Evolutionary conservation across 108 stramenopile species (phyloP), one percentile per base, ranked within the genome.

Genomic region (Mediolabrus comicus): DNA sequence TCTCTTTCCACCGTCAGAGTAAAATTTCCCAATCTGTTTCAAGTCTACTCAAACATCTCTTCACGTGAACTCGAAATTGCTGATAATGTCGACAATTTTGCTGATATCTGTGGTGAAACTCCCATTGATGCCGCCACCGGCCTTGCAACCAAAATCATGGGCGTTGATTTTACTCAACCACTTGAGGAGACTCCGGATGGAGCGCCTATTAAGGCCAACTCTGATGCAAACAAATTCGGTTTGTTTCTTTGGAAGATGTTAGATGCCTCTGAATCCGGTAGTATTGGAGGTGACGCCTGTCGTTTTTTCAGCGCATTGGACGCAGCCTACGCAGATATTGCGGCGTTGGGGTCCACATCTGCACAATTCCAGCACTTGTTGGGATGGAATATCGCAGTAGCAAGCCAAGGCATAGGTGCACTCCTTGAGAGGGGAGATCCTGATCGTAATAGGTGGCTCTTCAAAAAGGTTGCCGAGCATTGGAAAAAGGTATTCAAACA

Each of bases 281-380:
- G 43, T 31, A 27, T 51, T 19, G 70, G 70, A 24, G 70, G 60
- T 29, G 70, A 71, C 27, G 70, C 70, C 0, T 61, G 70, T 29
- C 70, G 70, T n/a, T 24, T 52, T 16, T 62, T 61, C 49, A 60
- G 62, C 30, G 46, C 43, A 8, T 14, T 71, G 52, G 24, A 52
- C 24, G 41, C 59, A 1, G 70, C 70, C 24, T 35, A 51, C 11
- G 28, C 51, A 16, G 70, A 71, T 29, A 54, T 59, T 12, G n/a
- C 26, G 49, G 29, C 34, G n/a, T 27, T 53, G 22, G 3, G 1
- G 11, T 52, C 70, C 1, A 24, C 19, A 10, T 12, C 33, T 51
- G 34, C 43, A 17, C 32, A 38, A 25, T 71, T 71, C 16, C 46
- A 53, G 10, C 59, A 71, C 26, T 38, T 71, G 49, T 22, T 71